Evolutionary conservation across 73 alveolate species (phyloP), one percentile per base, ranked within the genome.

Genomic region (Paramecium sexaurelia): DNA sequence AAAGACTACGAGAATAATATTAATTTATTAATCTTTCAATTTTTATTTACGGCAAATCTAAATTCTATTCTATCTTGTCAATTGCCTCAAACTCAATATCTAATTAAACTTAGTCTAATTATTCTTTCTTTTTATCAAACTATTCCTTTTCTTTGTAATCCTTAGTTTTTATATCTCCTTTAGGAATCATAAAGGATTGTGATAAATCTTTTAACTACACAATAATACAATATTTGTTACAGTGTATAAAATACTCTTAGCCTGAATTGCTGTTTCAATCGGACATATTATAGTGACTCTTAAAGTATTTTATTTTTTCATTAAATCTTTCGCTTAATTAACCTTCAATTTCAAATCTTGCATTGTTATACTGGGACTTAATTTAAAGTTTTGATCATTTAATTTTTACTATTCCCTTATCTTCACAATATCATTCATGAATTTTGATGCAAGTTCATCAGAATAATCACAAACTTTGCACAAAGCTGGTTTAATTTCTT

Each of bases 371-470:
- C 6, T 78, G 19, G n/a, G 75, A 22, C 90, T 61, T 33, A 78
- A 78, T 78, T 45, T 78, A 24, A 78, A 24, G 22, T 17, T 24
- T 78, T 78, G 20, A 45, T 78, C 90, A 37, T 37, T 24, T 24
- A 24, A 24, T 78, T 78, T 39, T 37, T 61, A 20, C 11, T 22
- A 22, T 41, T 73, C 87, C 5, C 7, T 41, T 20, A 41, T 37
- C 55, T 78, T 78, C 13, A 78, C 68, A 41, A 78, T 43, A 43
- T 78, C 90, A 13, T 39, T 24, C 68, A 78, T 43, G 55, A 78
- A 78, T 78, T 45, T 78, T 2, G 35, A 40, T 20, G 90, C 90
- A 22, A 78, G 55, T 43, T 78, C 90, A 78, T 78, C 90, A 40
- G 90, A 78, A 27, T 41, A 78, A 22, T 78, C 73, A 43, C 90